Evolutionary conservation across 169 alveolate species (phyloP).

Genomic region (Plasmodium inui): DNA sequence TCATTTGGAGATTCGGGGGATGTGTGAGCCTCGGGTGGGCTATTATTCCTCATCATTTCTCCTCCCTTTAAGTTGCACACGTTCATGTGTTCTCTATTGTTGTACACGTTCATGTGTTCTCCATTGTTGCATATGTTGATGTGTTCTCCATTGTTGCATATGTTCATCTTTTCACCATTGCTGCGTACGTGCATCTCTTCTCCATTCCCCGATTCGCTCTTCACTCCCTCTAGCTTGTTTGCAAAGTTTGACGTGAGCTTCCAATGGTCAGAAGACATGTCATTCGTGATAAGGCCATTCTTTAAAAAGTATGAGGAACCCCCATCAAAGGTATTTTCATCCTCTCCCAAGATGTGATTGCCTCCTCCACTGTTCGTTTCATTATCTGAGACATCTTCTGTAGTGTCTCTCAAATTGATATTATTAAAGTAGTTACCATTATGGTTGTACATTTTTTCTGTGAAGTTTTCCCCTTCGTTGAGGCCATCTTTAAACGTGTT

Average conservation of each 20-base stretch:
- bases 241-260: neutral
- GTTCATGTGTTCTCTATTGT: neutral
- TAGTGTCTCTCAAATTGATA: neutral
- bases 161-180: no score
- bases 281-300: neutral
- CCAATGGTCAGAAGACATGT: neutral
- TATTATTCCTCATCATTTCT: neutral
- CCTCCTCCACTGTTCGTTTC: neutral
- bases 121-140: no score
- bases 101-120: neutral
- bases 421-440: neutral
- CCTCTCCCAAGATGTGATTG: neutral
- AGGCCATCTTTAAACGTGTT: neutral
- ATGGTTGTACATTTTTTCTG: neutral
- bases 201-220: no score
- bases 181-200: no score
- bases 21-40: neutral
- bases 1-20: neutral
- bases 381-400: neutral
- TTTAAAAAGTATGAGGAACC: neutral
- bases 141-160: no score
- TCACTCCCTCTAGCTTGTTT: neutral
- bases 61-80: neutral
- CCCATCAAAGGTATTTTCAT: neutral
- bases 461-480: neutral